Conservation (phyloP, 108 stramenopile species). For the Fragilaria radians region DNA sequence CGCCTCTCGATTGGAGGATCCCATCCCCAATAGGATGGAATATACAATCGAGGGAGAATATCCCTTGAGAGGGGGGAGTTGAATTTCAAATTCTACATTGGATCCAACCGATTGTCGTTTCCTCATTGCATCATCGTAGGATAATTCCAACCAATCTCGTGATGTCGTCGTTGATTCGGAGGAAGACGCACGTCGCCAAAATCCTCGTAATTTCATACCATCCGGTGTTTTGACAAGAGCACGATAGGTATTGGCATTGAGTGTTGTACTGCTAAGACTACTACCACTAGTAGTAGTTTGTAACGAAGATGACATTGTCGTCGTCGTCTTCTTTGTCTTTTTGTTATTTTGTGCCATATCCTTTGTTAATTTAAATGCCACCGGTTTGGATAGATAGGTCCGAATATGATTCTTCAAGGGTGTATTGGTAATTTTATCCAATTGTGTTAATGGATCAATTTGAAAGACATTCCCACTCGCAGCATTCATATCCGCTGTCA, state of each 20-base stretch:
- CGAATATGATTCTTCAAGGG: no score
- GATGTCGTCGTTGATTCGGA: conserved; percentile 1
- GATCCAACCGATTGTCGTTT: conserved; percentile 10
- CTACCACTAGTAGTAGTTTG: no score
- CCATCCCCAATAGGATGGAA: conserved; percentile 44
- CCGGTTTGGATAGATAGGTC: no score
- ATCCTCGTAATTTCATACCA: conserved; percentile 34
- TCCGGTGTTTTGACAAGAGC: conserved; percentile 22
- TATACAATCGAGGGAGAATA: conserved; percentile 51
- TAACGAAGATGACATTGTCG: no score
- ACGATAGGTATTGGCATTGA: conserved; percentile 6
- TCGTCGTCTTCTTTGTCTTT: no score
- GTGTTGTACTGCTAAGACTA: no score
- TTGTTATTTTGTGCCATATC: no score
- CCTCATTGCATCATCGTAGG: conserved; percentile 42
- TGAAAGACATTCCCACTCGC: no score
- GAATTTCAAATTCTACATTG: conserved; percentile 35
- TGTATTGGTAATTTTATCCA: no score
- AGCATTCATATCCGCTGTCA: no score
- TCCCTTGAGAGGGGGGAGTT: conserved; percentile 19
- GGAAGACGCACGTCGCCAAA: conserved; percentile 24
- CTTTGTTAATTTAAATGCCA: no score
- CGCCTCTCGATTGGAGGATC: conserved; percentile 52
- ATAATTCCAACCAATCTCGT: conserved; percentile 16
- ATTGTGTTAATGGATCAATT: no score